phyloP scores from a whole-genome alignment of 352 stramenopile genomes.

The Peronospora belbahrii region DNA sequence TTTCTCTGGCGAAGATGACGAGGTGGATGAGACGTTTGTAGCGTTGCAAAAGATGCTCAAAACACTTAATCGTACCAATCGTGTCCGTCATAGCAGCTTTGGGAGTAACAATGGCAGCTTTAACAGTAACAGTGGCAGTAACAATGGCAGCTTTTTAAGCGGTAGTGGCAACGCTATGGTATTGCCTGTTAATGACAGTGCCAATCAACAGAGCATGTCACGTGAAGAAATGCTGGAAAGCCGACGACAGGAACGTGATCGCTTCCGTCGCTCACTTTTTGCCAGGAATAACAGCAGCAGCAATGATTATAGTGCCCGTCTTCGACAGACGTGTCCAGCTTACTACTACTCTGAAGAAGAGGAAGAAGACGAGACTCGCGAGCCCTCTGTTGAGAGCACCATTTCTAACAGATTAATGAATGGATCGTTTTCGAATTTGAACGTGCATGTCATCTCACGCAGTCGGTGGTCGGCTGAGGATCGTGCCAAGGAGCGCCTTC shows the following conservation, averaged over 20 bases:
- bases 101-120: conserved; percentile 16
- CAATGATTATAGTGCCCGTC: conserved; percentile 3
- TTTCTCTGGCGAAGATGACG: conserved; percentile 49
- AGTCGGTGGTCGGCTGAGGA: conserved; percentile 66
- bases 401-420: conserved; percentile 82
- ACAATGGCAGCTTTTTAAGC: conserved; percentile 9
- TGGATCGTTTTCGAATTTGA: conserved; percentile 63
- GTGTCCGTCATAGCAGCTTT: conserved; percentile 5
- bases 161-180: conserved; percentile 3
- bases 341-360: conserved; percentile 65
- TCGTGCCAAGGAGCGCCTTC: conserved; percentile 43
- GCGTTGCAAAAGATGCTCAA: conserved; percentile 68
- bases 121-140: conserved; percentile 17
- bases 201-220: conserved; percentile 29
- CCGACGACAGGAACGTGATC: conserved; percentile 54
- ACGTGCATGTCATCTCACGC: conserved; percentile 68
- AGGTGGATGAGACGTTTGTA: conserved; percentile 75
- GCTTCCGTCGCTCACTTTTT: conserved; percentile 57
- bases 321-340: conserved; percentile 33
- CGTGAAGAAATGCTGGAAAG: conserved; percentile 72
- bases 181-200: conserved; percentile 3
- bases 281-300: conserved; percentile 24
- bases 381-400: conserved; percentile 62
- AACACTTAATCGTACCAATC: conserved; percentile 41
- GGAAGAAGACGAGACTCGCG: conserved; percentile 47